Percentiles rank a stretch among this genome's conserved stretches.
Conservation (phyloP, 768 basidiomycete species). For the Termitomyces titanicus region DNA sequence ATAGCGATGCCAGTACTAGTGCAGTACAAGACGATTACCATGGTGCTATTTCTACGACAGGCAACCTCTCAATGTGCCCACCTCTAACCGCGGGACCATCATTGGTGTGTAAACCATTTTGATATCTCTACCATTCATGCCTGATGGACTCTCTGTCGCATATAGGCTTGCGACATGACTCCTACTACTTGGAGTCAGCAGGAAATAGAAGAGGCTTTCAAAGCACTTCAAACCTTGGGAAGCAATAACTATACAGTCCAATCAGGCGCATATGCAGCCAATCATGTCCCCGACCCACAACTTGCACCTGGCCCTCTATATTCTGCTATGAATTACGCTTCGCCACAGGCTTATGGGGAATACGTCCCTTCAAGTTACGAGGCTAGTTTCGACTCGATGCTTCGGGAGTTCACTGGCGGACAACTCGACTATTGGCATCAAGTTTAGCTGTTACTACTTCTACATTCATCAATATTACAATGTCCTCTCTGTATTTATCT, state of each 20-base stretch:
- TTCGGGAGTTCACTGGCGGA: neutral
- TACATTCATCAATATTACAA: neutral
- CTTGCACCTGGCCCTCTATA: neutral
- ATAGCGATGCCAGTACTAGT: neutral
- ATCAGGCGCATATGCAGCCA: neutral
- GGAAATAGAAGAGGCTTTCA: neutral
- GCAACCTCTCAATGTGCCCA: neutral
- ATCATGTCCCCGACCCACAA: neutral
- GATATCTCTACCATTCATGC: neutral
- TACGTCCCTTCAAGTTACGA: neutral
- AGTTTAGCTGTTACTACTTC: neutral
- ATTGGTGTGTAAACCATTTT: neutral
- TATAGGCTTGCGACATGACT: neutral
- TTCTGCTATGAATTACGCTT: neutral
- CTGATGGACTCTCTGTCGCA: neutral
- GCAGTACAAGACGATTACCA: neutral
- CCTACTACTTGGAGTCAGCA: neutral
- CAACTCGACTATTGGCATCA: neutral
- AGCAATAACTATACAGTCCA: neutral
- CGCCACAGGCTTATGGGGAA: neutral
- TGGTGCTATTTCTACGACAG: neutral
- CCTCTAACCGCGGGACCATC: neutral
- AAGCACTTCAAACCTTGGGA: neutral
- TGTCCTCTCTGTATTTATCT: neutral
- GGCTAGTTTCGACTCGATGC: neutral